Evolutionary conservation across 2,329 filamentous ascomycete species (phyloP).

Genomic region (Epichloe elymi): DNA sequence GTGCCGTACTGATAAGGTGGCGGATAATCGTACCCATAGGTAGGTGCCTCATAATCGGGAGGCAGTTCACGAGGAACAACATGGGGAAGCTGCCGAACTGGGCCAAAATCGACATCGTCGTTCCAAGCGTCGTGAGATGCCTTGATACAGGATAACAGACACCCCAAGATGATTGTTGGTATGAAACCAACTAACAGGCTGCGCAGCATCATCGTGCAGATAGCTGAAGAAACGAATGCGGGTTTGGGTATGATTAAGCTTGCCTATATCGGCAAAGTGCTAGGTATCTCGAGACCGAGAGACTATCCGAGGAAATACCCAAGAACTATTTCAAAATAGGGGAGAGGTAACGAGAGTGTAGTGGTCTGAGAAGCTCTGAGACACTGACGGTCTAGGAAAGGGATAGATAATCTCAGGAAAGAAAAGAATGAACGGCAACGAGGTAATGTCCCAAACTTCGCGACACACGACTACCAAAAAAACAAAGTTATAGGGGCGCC

Average conservation of each 20-base stretch:
- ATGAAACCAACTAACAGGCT: not conserved
- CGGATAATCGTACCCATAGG: conserved; percentile 8
- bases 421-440: conserved; percentile 4
- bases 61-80: conserved; percentile 5
- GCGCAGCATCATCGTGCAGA: conserved; percentile 1
- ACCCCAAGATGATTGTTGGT: not conserved
- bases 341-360: not conserved
- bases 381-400: not conserved
- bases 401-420: conserved; percentile 1
- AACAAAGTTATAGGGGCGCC: not conserved
- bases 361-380: not conserved
- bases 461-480: not conserved
- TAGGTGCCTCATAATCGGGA: conserved; percentile 8
- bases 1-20: conserved; percentile 11
- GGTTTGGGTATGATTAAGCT: not conserved
- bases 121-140: not conserved
- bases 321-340: conserved; percentile 1
- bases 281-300: not conserved
- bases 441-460: conserved; percentile 2
- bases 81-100: not conserved
- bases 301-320: not conserved
- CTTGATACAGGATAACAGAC: conserved; percentile 5
- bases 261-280: not conserved
- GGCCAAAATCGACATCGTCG: not conserved
- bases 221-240: not conserved